Percentiles rank a stretch among this genome's conserved stretches.
Conservation (phyloP, 2,329 filamentous ascomycete species). For the Trichoderma sp. region DNA sequence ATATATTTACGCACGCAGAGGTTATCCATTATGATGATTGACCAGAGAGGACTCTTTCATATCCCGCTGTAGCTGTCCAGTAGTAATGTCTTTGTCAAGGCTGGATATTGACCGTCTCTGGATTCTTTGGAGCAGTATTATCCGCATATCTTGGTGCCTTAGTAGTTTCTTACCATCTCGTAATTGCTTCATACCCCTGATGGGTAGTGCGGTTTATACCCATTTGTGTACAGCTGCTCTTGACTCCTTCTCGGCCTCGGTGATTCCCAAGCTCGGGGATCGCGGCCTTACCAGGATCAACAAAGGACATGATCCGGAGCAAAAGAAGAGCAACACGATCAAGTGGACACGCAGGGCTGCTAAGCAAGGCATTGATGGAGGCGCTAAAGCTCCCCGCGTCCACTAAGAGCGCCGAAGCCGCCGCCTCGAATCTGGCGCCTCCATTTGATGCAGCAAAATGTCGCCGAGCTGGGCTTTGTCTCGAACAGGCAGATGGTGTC, state of each 20-base stretch:
- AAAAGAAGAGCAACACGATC: background rate
- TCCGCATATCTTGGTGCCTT: background rate
- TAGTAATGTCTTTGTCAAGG: background rate
- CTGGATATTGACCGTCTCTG: background rate
- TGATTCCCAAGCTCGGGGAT: background rate
- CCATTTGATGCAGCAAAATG: background rate
- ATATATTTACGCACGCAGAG: slow-evolving; percentile 1
- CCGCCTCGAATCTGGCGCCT: background rate
- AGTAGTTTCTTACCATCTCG: background rate
- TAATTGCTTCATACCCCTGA: background rate
- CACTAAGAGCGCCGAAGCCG: background rate
- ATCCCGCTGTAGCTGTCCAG: background rate
- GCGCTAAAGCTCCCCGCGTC: background rate
- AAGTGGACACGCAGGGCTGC: background rate
- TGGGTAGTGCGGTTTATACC: background rate
- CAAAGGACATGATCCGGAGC: background rate
- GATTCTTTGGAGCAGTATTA: background rate
- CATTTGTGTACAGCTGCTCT: background rate
- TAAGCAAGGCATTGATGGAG: background rate
- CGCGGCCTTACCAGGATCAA: background rate
- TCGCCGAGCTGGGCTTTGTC: background rate
- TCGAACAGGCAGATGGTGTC: background rate
- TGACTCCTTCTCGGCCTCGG: background rate
- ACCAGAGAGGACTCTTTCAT: background rate
- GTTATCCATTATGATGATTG: background rate